phyloP scores from a whole-genome alignment of 345 rosid genomes.

The Gossypium raimondii region DNA sequence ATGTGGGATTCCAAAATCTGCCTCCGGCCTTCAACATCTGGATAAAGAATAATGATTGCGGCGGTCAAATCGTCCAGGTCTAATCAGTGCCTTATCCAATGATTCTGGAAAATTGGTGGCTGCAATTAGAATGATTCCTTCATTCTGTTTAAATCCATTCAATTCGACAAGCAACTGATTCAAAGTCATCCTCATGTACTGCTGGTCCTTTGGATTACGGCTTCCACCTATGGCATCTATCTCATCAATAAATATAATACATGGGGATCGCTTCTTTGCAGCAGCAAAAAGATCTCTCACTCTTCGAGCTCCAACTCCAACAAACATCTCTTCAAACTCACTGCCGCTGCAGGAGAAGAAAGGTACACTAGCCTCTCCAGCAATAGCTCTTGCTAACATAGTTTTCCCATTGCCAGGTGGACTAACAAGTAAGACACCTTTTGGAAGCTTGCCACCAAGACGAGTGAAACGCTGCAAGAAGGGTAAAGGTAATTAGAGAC shows the following conservation, averaged over 20 bases:
- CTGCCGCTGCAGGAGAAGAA: slow-evolving; percentile 99
- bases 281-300: slow-evolving; percentile 97
- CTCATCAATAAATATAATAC: slow-evolving; percentile 92
- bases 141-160: slow-evolving; percentile 97
- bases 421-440: slow-evolving; percentile 93
- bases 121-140: slow-evolving; percentile 92
- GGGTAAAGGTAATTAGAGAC: slow-evolving; percentile 1
- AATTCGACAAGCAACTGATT: slow-evolving; percentile 91
- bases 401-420: slow-evolving; percentile 99
- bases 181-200: slow-evolving; percentile 95
- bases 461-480: slow-evolving; percentile 82
- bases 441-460: slow-evolving; percentile 96
- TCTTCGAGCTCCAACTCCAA: slow-evolving; percentile 97
- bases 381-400: slow-evolving; percentile 96
- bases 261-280: slow-evolving; percentile 92
- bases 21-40: slow-evolving; percentile 13
- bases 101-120: slow-evolving; percentile 96
- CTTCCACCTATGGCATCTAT: slow-evolving; percentile 97
- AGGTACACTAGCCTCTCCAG: slow-evolving; percentile 96
- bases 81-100: slow-evolving; percentile 83
- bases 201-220: slow-evolving; percentile 89
- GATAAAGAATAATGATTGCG: slow-evolving; percentile 85
- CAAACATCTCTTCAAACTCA: slow-evolving; percentile 99
- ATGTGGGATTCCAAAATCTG: slow-evolving; percentile 86
- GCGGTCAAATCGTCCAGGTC: slow-evolving; percentile 97